Evolutionary conservation across 768 basidiomycete genomes (phyloP), one percentile per base, ranked within the genome.

Genomic region (Naganishia friedmannii): DNA sequence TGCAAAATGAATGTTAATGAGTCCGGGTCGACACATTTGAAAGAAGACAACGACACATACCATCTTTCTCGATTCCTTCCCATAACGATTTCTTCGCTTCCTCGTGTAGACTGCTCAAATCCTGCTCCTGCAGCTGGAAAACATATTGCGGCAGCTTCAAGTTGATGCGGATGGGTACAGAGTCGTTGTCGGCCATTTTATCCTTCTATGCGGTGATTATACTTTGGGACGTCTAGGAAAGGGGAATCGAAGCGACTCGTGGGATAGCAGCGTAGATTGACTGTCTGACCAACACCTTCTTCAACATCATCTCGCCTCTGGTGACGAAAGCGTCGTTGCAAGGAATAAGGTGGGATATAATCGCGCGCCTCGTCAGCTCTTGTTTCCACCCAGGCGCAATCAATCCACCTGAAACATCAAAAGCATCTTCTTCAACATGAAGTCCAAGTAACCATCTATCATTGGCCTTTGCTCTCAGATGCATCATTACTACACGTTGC

Each of bases 111-210:
- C 86, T 84, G 0, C 83, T 77, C 45, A 93, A 85, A 0, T 85
- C 82, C 0, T 87, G 84, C 23, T 86, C 86, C 15, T 87, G 85
- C 4, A 97, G 85, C 12, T 86, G 86, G 75, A 91, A 96, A 15
- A 89, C 83, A 77, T 89, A 86, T 75, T 95, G 90, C 0, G 93
- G 85, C 21, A 95, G 85, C 13, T 85, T 83, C 68, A 93, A 87
- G 78, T 96, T 94, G 28, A 93, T 94, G 71, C 92, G 92, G 46
- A 91, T 85, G 2, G 93, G 87, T 17, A 86, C 82, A 73, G 94
- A 91, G 80, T 95, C 83, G 73, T 78, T 90, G 68, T 69, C 68
- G 56, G 70, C 70, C 70, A 71, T 71, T 42, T 26, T 66, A 39
- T 46, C 54, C 37, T 51, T n/a, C 17, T 51, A 51, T 51, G 45